Evolutionary conservation across 1,139 yeast genomes (phyloP), one percentile per base, ranked within the genome.

Genomic region (Kazachstania sp.): DNA sequence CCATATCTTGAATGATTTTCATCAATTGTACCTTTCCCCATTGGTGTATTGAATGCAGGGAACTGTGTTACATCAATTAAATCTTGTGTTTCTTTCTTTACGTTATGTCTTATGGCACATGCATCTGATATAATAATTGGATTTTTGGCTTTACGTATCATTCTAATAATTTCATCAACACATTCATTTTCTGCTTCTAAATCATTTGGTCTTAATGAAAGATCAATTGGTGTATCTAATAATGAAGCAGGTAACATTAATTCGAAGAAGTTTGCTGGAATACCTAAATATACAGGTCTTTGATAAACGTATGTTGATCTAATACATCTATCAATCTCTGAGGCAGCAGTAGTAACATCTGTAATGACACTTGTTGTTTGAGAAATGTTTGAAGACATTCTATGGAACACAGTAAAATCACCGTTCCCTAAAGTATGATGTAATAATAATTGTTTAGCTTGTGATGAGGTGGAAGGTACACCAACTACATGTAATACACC

Each of bases 1-100:
- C 88, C 92, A 64, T 78, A 86, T 64, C 88, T 73, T 48, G 82
- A 77, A 61, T 82, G 74, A 49, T 72, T 71, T 70, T 86, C 95
- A 67, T 83, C 81, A 60, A 85, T 77, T 30, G 78, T 74, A 51
- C 88, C 83, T 69, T 86, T 37, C n/a, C 39, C 39, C n/a, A 37
- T 7, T 15, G 39, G 39, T 20, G 39, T 37, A 7, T 20, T 15
- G 26, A 16, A 37, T 8, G 26, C 39, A 20, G 39, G 39, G 6
- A 37, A 37, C 26, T 37, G 39, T 2, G 39, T 37, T 7, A 37
- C 26, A 23, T 37, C 39, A 23, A 37, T 15, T n/a, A 37, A 23
- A 12, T 37, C 23, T 15, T 12, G n/a, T 8, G 39, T 37, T 23
- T 37, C 39, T 12, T 37, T 18, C 23, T 37, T 23, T 3, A 37